These are phyloP conservation scores for Nothophaeocryptopus gaeumannii DNA, from an alignment of 2,329 filamentous ascomycete genomes.

Conservation along the genomic window DNA sequence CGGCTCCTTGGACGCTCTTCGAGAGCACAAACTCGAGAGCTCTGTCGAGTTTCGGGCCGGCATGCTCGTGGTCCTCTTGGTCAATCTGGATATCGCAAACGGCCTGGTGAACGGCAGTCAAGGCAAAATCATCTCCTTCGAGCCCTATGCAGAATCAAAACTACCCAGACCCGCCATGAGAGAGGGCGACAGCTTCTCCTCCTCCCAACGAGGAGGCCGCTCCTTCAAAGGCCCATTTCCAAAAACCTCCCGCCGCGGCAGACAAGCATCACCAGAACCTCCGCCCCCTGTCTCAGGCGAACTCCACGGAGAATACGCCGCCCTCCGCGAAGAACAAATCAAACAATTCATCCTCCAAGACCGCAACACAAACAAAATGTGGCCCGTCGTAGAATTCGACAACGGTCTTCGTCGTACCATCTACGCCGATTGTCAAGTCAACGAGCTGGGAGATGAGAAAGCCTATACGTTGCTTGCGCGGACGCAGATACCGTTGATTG, in stretches of 20 bases:
- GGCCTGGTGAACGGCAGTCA: constrained; percentile 51
- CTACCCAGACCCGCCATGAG: constrained; percentile 17
- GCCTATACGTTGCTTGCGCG: constrained; percentile 52
- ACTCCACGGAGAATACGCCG: constrained; percentile 18
- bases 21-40: constrained; percentile 46
- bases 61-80: constrained; percentile 54
- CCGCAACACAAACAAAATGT: constrained; percentile 18
- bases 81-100: constrained; percentile 45
- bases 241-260: constrained; percentile 6
- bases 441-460: constrained; percentile 45
- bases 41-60: constrained; percentile 48
- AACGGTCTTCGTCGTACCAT: constrained; percentile 51
- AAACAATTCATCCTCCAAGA: constrained; percentile 13
- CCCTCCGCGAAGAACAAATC: constrained; percentile 15
- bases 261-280: constrained; percentile 16
- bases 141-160: constrained; percentile 15
- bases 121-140: constrained; percentile 45
- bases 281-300: constrained; percentile 10
- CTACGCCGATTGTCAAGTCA: constrained; percentile 51
- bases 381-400: constrained; percentile 54
- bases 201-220: neutral
- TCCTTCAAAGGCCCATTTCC: neutral
- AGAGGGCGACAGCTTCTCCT: constrained; percentile 5
- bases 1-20: constrained; percentile 30
- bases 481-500: constrained; percentile 59